Evolutionary conservation across 2,329 filamentous ascomycete species (phyloP), one percentile per base, ranked within the genome.

Genomic region (Harringtonia lauricola): DNA sequence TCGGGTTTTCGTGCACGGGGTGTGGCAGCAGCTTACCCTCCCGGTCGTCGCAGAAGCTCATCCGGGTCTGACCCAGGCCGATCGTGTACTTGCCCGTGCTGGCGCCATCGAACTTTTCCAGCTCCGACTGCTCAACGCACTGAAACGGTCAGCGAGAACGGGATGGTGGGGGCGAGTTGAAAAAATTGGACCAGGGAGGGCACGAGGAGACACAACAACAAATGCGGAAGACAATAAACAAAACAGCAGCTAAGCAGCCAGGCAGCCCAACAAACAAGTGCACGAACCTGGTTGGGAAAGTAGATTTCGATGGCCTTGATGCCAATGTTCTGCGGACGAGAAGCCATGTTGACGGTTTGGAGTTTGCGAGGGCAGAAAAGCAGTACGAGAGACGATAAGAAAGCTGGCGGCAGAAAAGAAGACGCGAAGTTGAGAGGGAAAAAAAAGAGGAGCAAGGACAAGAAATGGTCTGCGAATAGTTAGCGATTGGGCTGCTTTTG

Each of bases 221-320:
- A 12, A n/a, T 13, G 17, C 7, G 22, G 14, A 28, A 22, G 17
- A 18, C 22, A 44, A 26, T 5, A 36, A 13, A 19, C 12, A 18
- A 29, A 44, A 38, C n/a, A n/a, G n/a, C n/a, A n/a, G n/a, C n/a
- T n/a, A n/a, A n/a, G n/a, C n/a, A n/a, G n/a, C n/a, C n/a, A n/a
- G n/a, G n/a, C n/a, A n/a, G n/a, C n/a, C n/a, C n/a, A n/a, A n/a
- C n/a, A 19, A 36, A 36, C 17, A 36, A 21, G 34, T n/a, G n/a
- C 22, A 67, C 79, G 52, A 67, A 90, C 86, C 79, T 90, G 86
- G 64, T 74, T 84, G 52, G 86, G 86, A 61, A 87, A 86, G 66
- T 92, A 92, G 61, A 92, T 78, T 64, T 92, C 86, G 65, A 92
- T 86, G 82, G 84, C 86, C 72, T 92, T 90, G 63, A 92, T 88